Evolutionary conservation across 176 grass and related monocot genomes (phyloP).

Genomic region (Lolium rigidum): DNA sequence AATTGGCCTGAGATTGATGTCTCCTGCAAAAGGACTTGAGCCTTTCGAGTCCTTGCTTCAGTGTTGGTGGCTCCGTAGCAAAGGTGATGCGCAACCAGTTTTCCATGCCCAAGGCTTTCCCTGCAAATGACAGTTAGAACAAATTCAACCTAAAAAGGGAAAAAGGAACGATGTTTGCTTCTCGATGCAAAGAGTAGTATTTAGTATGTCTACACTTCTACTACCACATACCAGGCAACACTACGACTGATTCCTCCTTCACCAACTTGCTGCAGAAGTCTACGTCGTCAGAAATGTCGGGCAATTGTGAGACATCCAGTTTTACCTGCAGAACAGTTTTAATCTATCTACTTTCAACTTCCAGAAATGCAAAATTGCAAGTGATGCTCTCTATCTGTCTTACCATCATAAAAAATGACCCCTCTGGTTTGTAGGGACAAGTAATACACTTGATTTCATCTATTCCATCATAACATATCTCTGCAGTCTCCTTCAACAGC

Average conservation of each 20-base stretch:
- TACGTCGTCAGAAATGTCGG: conserved; percentile 49
- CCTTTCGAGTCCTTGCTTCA: conserved; percentile 52
- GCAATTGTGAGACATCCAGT: conserved; percentile 45
- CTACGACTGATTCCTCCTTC: conserved; percentile 60
- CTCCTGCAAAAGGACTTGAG: conserved; percentile 55
- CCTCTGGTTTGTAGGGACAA: conserved; percentile 74
- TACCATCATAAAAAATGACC: conserved; percentile 80
- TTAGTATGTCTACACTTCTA: background rate
- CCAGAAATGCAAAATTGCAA: background rate
- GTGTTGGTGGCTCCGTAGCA: conserved; percentile 38
- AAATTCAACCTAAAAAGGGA: background rate
- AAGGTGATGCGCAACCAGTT: conserved; percentile 62
- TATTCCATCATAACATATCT: conserved; percentile 64
- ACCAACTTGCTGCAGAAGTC: conserved; percentile 60
- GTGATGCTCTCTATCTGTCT: conserved; percentile 21
- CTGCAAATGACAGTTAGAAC: conserved; percentile 22
- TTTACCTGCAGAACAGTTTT: conserved; percentile 50
- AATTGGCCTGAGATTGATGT: conserved; percentile 15
- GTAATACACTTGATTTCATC: conserved; percentile 67
- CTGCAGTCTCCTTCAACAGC: conserved; percentile 60
- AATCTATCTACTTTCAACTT: background rate
- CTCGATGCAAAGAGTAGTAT: background rate
- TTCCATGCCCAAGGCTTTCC: conserved; percentile 39
- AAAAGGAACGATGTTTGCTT: background rate
- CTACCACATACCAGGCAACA: conserved; percentile 49